phyloP scores from a whole-genome alignment of 768 basidiomycete species.

The Tephrocybe sp. region DNA sequence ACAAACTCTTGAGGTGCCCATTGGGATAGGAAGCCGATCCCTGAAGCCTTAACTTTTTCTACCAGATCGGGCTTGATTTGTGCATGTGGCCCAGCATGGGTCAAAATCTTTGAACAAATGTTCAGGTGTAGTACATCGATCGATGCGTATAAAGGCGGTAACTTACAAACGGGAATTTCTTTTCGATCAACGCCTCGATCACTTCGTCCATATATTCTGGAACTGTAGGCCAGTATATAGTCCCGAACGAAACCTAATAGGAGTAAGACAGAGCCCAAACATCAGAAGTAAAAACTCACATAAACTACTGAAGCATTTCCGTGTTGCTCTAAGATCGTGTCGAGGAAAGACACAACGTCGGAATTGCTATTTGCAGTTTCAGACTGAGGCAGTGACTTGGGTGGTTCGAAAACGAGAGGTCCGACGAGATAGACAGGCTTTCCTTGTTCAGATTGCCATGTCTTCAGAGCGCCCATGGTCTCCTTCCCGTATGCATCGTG shows the following conservation, averaged over 20 bases:
- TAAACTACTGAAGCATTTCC: slow-evolving; percentile 19
- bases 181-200: slow-evolving; percentile 15
- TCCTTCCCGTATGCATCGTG: slow-evolving; percentile 15
- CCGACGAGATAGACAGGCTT: slow-evolving; percentile 17
- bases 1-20: slow-evolving; percentile 22
- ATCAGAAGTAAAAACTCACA: slow-evolving; percentile 11
- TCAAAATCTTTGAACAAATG: slow-evolving; percentile 9
- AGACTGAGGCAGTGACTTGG: not conserved
- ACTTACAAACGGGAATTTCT: slow-evolving; percentile 16
- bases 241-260: slow-evolving; percentile 14
- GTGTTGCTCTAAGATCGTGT: slow-evolving; percentile 1
- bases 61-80: slow-evolving; percentile 2
- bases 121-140: too few species aligned
- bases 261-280: not conserved
- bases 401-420: slow-evolving; percentile 13
- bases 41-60: slow-evolving; percentile 13
- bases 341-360: slow-evolving; percentile 13
- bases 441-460: slow-evolving; percentile 11
- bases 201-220: slow-evolving; percentile 9
- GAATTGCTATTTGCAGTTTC: not conserved
- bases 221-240: slow-evolving; percentile 15
- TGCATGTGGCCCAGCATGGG: slow-evolving; percentile 17
- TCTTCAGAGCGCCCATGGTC: slow-evolving; percentile 11
- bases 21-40: slow-evolving; percentile 13
- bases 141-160: too few species aligned